These are phyloP conservation scores for Sporisorium scitamineum DNA, from an alignment of 1,284 basidiomycete genomes.

Conservation along the genomic window DNA sequence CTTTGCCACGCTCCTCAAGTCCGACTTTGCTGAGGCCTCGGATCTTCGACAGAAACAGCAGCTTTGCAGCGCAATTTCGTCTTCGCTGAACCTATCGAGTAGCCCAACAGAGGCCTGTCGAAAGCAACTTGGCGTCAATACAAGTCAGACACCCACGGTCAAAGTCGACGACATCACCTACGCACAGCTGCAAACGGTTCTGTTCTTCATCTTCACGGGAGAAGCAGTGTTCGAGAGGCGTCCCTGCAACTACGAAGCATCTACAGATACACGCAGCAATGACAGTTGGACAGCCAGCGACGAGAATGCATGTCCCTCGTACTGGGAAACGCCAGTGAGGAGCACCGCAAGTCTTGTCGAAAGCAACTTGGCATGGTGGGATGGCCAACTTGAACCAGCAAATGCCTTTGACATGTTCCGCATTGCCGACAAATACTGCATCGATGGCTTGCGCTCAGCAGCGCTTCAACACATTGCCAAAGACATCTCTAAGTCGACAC, in stretches of 20 bases:
- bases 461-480: conserved; percentile 10
- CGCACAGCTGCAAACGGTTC: conserved; percentile 8
- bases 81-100: not conserved
- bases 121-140: not conserved
- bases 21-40: conserved; percentile 7
- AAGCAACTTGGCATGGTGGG: conserved; percentile 1
- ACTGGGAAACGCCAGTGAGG: no score
- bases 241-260: not conserved
- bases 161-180: conserved; percentile 1
- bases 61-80: no score
- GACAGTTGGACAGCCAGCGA: no score
- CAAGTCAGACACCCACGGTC: not conserved
- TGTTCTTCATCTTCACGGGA: conserved; percentile 9
- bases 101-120: not conserved
- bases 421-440: conserved; percentile 16
- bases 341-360: no score
- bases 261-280: no score
- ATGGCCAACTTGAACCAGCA: not conserved
- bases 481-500: not conserved
- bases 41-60: not conserved
- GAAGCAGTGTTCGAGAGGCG: not conserved
- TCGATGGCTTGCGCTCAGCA: not conserved
- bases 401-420: conserved; percentile 22
- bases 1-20: conserved; percentile 1
- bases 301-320: no score